Evolutionary conservation across 345 rosid species (phyloP).

Genomic region (Acer saccharum): DNA sequence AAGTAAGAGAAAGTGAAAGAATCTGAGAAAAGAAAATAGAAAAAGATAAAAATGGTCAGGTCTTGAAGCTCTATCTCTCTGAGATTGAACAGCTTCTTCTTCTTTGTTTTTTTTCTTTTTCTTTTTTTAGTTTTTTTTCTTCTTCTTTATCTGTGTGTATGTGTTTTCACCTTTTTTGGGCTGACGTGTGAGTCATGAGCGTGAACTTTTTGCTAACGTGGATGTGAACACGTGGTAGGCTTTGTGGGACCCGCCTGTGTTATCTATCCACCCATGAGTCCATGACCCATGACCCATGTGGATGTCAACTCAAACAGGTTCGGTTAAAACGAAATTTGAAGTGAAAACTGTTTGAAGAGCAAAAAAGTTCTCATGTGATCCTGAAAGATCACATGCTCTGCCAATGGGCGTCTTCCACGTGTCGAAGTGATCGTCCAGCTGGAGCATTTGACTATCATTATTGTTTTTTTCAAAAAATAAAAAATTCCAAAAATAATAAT

Average conservation of each 20-base stretch:
- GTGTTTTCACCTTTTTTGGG: slow-evolving; percentile 12
- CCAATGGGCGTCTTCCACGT: neutral
- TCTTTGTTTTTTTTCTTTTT: too few relatives aligned
- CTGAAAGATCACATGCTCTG: neutral
- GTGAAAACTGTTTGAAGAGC: slow-evolving; percentile 11
- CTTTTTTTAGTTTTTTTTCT: neutral
- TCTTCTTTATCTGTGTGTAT: slow-evolving; percentile 17
- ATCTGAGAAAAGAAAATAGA: neutral
- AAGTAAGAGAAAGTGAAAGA: neutral
- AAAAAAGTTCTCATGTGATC: neutral
- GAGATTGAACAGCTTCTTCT: neutral
- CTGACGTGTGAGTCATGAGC: slow-evolving; percentile 35
- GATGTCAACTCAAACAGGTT: slow-evolving; percentile 46
- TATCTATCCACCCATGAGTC: slow-evolving; percentile 30
- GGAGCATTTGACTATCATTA: too few relatives aligned
- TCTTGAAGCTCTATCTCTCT: neutral
- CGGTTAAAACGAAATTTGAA: neutral
- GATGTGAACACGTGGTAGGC: slow-evolving; percentile 25
- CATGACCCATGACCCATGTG: neutral
- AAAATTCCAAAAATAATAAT: too few relatives aligned
- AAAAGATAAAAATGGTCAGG: slow-evolving; percentile 7
- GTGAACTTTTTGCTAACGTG: slow-evolving; percentile 52
- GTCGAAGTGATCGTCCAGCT: neutral
- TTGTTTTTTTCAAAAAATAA: too few relatives aligned
- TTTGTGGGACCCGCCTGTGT: slow-evolving; percentile 41